phyloP scores from a whole-genome alignment of 352 stramenopile species.

The Phytopythium oedochilum region DNA sequence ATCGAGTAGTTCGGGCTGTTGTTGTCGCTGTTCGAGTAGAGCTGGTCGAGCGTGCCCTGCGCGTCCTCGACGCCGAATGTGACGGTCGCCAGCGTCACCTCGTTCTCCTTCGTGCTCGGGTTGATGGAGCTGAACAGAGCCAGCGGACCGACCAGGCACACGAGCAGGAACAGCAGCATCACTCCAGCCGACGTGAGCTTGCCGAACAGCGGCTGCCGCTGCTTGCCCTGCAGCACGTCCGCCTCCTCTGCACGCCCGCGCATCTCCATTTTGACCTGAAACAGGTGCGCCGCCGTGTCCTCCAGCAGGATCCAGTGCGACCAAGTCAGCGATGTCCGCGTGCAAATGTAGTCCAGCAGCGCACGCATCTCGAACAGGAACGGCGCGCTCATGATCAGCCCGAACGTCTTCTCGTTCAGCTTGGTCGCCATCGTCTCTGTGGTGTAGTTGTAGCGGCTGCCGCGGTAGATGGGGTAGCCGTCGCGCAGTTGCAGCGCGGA shows the following conservation, averaged over 20 bases:
- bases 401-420: conserved; percentile 59
- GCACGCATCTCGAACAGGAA: conserved; percentile 89
- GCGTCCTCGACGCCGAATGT: conserved; percentile 71
- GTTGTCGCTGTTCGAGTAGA: conserved; percentile 73
- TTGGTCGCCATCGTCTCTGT: conserved; percentile 37
- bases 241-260: conserved; percentile 53
- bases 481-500: conserved; percentile 81
- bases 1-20: conserved; percentile 68
- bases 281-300: conserved; percentile 78
- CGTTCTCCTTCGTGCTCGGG: conserved; percentile 70
- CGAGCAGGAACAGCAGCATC: conserved; percentile 71
- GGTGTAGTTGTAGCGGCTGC: conserved; percentile 79
- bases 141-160: conserved; percentile 74
- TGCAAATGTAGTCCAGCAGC: conserved; percentile 84
- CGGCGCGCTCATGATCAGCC: conserved; percentile 71
- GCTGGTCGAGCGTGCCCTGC: conserved; percentile 64
- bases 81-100: conserved; percentile 54
- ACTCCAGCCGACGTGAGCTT: conserved; percentile 74
- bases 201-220: conserved; percentile 53
- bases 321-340: conserved; percentile 78
- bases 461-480: conserved; percentile 77
- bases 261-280: conserved; percentile 78
- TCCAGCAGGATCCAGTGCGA: conserved; percentile 80
- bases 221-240: conserved; percentile 75
- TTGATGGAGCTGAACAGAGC: conserved; percentile 87